Conservation (phyloP, 202 grass and related monocot genomes). For the Dendrocalamus latiflorus region DNA sequence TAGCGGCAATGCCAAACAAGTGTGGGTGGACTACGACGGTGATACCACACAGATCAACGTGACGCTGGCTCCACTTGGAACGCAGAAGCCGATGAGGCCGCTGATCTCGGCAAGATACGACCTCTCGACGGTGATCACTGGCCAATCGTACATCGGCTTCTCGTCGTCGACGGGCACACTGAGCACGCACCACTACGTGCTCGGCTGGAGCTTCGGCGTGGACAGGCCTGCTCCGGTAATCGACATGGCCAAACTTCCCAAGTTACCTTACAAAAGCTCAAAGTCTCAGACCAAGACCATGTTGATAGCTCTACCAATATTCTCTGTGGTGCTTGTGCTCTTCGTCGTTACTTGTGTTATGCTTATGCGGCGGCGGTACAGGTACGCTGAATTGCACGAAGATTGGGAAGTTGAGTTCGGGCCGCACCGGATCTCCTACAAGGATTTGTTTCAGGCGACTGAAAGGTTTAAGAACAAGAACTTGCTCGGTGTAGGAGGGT, state of each 20-base stretch:
- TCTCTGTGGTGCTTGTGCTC: background rate
- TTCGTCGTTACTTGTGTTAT: background rate
- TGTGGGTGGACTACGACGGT: conserved; percentile 49
- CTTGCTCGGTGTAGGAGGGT: conserved; percentile 44
- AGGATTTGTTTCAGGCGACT: conserved; percentile 26
- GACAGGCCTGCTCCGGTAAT: too few relatives aligned
- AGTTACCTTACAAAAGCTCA: background rate
- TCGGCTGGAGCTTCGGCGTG: too few relatives aligned
- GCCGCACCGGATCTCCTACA: conserved; percentile 38
- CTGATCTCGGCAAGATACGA: conserved; percentile 27
- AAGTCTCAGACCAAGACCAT: background rate
- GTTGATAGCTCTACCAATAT: background rate
- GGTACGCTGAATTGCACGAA: conserved; percentile 27
- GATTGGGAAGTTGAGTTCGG: conserved; percentile 40
- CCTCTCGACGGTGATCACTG: conserved; percentile 26
- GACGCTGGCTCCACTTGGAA: conserved; percentile 20
- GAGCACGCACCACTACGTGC: too few relatives aligned
- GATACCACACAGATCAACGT: conserved; percentile 18
- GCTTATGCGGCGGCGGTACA: conserved; percentile 4
- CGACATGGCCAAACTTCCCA: too few relatives aligned
- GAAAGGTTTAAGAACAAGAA: conserved; percentile 40
- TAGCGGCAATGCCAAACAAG: conserved; percentile 9
- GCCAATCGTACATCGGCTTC: conserved; percentile 48
- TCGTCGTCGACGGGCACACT: too few relatives aligned
- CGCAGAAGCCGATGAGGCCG: conserved; percentile 11